Percentiles rank a stretch among this genome's conserved stretches.
Conservation (phyloP, 352 stramenopile genomes). For the Phytophthora uliginosa region DNA sequence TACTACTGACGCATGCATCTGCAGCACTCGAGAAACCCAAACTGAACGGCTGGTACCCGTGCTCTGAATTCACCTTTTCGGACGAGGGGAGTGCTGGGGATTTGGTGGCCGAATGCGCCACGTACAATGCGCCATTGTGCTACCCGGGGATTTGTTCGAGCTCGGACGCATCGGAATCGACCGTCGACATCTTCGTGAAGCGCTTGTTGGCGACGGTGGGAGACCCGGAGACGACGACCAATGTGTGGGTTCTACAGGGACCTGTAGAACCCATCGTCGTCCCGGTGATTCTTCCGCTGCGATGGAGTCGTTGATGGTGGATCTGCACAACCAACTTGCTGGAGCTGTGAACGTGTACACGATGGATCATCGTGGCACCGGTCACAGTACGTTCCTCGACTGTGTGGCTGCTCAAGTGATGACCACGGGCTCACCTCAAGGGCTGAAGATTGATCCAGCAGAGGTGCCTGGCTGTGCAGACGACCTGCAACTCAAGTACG, state of each 20-base stretch:
- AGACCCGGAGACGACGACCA: conserved; percentile 20
- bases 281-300: conserved; percentile 46
- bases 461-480: conserved; percentile 46
- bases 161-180: conserved; percentile 11
- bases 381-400: conserved; percentile 42
- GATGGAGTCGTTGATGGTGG: conserved; percentile 52
- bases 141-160: conserved; percentile 31
- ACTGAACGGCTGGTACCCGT: conserved; percentile 39
- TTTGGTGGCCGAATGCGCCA: conserved; percentile 35
- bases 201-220: conserved; percentile 26
- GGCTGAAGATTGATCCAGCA: conserved; percentile 19
- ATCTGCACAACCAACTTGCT: conserved; percentile 27
- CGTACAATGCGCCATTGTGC: conserved; percentile 43
- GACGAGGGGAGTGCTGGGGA: conserved; percentile 16
- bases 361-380: conserved; percentile 59
- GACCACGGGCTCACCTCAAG: conserved; percentile 42
- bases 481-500: conserved; percentile 46
- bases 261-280: too few relatives aligned
- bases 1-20: background rate
- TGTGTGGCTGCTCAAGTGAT: conserved; percentile 50
- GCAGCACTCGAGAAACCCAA: background rate
- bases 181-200: conserved; percentile 51
- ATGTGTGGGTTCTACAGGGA: conserved; percentile 57
- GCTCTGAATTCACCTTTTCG: conserved; percentile 33
- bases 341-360: conserved; percentile 54